Evolutionary conservation across 164 flowering plant genomes (phyloP), one percentile per base, ranked within the genome.

Genomic region (Euptelea pleiosperma): DNA sequence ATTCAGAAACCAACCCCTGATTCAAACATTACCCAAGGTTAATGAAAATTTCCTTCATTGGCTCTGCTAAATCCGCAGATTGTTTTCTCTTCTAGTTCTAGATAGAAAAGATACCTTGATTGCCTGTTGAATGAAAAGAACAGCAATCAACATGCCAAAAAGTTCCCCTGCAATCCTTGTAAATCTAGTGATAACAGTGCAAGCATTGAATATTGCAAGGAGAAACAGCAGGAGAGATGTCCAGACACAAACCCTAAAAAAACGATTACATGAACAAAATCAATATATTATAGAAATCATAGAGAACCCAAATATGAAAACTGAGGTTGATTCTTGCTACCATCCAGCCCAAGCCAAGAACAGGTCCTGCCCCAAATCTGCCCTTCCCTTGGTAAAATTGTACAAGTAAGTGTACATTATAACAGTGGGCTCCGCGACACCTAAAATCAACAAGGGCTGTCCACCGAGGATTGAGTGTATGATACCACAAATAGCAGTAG

Each of bases 391-490:
- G 14, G 69, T 12, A 52, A 82, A 79, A 47, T 16, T 82, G 68
- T 74, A 80, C 62, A 82, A 52, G 52, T 77, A 82, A 7, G 75
- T 61, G 60, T 83, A 83, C 88, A 83, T 83, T 31, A 83, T 77
- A 34, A 83, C 75, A 2, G 85, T 83, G n/a, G 85, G 88, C 66
- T 83, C 88, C 31, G 88, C 85, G 34, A 83, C 88, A 42, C 88
- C 88, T 22, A 79, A 30, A 35, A 80, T 79, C 73, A 83, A 37
- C 62, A 80, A 12, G 2, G 88, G 88, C 57, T 83, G 88, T 28
- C 88, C 88, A 3, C 88, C 88, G 39, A 83, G 52, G 18, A 83
- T 68, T 0, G 88, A 61, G 53, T 83, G 88, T 33, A 83, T 67
- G 46, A 83, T 61, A 44, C 88, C 88, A 70, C 88, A 83, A 30